Evolutionary conservation across 345 rosid species (phyloP), one percentile per base, ranked within the genome.

Genomic region (Diplotaxis tenuifolia): DNA sequence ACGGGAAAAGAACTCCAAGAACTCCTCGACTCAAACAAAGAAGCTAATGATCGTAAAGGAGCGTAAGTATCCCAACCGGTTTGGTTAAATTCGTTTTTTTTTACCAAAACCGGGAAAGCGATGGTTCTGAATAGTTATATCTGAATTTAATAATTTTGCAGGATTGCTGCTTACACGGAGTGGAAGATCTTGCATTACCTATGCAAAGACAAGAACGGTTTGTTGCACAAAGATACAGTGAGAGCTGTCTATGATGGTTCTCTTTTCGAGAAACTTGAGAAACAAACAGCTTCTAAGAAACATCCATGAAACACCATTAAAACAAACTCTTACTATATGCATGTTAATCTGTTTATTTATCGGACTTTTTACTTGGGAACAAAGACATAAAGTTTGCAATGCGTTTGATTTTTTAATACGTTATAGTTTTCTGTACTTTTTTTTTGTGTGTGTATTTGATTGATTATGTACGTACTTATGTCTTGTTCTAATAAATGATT

Each of bases 241-340:
- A 82, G 77, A 82, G 86, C 79, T 8, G 91, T 78, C 40, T 94
- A 89, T 29, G 98, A 94, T 71, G 98, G 98, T 50, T 84, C 87
- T 75, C 81, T 94, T 12, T 94, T 94, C 21, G 84, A 87, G 25
- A 70, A 6, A 6, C 70, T 91, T 82, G 86, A 88, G 84, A 84
- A 84, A 77, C 88, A 80, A 72, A 80, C 55, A 59, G 60, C 71
- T 57, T 77, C 92, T 1, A 88, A 84, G 85, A 86, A 82, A 82
- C 70, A 68, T 67, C 56, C 73, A 6, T 75, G 21, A 60, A 74
- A 42, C 10, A 22, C 2, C 5, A 7, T 4, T 6, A 1, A 7
- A 14, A 28, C 3, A 9, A 36, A 3, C 7, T 59, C 4, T 50
- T 65, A n/a, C n/a, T n/a, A n/a, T 4, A 22, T 5, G 38, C 14